Evolutionary conservation across 768 basidiomycete species (phyloP).

Genomic region (Russula compacta): DNA sequence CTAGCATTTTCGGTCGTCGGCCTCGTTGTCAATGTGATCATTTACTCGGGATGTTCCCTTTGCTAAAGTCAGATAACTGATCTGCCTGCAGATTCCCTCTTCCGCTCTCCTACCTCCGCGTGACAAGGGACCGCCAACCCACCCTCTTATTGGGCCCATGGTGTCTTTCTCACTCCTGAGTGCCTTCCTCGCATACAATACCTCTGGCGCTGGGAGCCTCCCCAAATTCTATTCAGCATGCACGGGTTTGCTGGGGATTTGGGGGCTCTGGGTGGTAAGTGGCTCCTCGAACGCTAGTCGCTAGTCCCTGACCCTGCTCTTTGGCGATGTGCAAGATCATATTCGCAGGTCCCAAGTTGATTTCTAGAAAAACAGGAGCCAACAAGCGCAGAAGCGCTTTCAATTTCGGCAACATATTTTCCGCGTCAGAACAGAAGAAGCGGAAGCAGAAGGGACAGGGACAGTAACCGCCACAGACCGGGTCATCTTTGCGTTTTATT

Average conservation of each 20-base stretch:
- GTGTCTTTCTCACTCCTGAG: slow-evolving; percentile 44
- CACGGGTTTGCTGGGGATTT: slow-evolving; percentile 45
- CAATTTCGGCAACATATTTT: slow-evolving; percentile 62
- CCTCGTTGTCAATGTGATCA: slow-evolving; percentile 48
- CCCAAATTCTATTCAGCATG: slow-evolving; percentile 42
- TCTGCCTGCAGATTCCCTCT: slow-evolving; percentile 36
- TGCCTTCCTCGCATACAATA: slow-evolving; percentile 60
- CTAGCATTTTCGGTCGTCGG: slow-evolving; percentile 46
- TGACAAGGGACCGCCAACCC: slow-evolving; percentile 27
- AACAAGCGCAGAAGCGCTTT: slow-evolving; percentile 77
- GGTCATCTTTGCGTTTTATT: not conserved
- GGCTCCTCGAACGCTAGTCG: not conserved
- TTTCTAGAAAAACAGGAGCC: slow-evolving; percentile 68
- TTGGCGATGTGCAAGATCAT: slow-evolving; percentile 35
- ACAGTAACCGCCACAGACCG: too few species aligned
- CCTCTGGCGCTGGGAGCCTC: slow-evolving; percentile 46
- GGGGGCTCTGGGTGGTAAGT: slow-evolving; percentile 68
- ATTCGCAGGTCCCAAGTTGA: slow-evolving; percentile 46
- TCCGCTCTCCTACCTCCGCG: slow-evolving; percentile 25
- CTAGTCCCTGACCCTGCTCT: not conserved
- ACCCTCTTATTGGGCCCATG: slow-evolving; percentile 59
- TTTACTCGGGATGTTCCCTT: not conserved
- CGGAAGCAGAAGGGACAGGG: slow-evolving; percentile 15
- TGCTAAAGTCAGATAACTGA: not conserved
- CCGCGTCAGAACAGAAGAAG: slow-evolving; percentile 30